A percentile compares a stretch with the other conserved stretches of the same genome.
Conservation (phyloP, 192 early-diverging fungal species). For the Umbelopsis sp. region DNA sequence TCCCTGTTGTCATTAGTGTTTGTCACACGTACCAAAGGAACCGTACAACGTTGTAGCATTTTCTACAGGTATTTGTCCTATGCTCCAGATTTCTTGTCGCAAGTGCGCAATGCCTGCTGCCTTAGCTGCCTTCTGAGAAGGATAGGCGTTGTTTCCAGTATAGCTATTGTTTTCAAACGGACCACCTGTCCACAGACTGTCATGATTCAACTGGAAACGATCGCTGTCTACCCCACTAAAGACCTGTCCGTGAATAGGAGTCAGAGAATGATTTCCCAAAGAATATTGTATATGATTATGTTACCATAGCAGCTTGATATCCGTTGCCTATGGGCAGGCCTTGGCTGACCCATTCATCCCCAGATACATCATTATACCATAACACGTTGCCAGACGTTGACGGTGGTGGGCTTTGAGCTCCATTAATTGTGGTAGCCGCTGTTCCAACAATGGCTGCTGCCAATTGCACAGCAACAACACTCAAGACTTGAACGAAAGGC, state of each 20-base stretch:
- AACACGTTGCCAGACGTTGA: neutral
- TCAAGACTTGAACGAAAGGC: neutral
- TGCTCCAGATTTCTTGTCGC: neutral
- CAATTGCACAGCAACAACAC: neutral
- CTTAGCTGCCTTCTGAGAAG: neutral
- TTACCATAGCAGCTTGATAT: constrained; percentile 1
- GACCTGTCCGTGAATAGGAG: neutral
- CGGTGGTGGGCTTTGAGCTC: neutral
- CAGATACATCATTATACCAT: constrained; percentile 7
- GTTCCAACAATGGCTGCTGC: neutral
- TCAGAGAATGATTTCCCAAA: neutral
- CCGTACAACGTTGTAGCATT: constrained; percentile 7
- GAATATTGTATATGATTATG: neutral
- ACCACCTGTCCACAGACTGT: neutral
- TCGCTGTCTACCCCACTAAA: constrained; percentile 1
- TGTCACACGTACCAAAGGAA: neutral
- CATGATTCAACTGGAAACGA: neutral
- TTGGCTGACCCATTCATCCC: neutral
- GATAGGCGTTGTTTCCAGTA: neutral
- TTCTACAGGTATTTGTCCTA: neutral
- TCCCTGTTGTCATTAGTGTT: too few relatives aligned
- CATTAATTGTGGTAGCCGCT: neutral
- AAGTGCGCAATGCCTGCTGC: neutral
- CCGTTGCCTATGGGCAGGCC: constrained; percentile 7
- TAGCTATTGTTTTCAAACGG: neutral